Conservation (phyloP, 805 yeast genomes). For the Candida silvicultrix region DNA sequence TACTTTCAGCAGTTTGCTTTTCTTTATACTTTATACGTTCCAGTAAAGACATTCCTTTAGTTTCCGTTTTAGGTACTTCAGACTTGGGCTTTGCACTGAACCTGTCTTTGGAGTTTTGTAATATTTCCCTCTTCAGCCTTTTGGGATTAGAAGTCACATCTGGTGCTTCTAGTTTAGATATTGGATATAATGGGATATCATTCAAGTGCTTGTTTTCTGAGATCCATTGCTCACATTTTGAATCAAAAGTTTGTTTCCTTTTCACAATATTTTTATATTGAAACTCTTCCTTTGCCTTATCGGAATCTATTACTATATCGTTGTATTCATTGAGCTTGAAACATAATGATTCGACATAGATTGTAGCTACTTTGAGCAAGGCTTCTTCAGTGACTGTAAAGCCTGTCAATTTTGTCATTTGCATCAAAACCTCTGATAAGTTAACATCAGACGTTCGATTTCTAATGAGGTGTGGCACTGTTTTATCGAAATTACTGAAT, state of each 20-base stretch:
- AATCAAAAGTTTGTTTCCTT: conserved; percentile 7
- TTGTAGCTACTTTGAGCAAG: conserved; percentile 10
- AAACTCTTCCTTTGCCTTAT: conserved; percentile 6
- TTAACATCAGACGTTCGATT: conserved; percentile 15
- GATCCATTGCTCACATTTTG: conserved; percentile 14
- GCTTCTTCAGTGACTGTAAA: conserved; percentile 8
- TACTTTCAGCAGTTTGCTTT: conserved; percentile 10
- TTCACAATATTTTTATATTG: conserved; percentile 3
- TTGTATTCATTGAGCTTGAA: conserved; percentile 12
- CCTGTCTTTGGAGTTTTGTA: conserved; percentile 23
- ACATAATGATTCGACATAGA: conserved; percentile 16
- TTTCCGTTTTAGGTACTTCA: neutral
- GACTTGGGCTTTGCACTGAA: conserved; percentile 6
- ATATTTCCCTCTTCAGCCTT: conserved; percentile 12
- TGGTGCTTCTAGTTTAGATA: neutral
- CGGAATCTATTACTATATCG: conserved; percentile 15
- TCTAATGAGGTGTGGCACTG: conserved; percentile 8
- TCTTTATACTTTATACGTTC: conserved; percentile 36
- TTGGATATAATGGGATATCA: conserved; percentile 11
- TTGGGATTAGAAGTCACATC: conserved; percentile 7
- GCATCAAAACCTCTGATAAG: conserved; percentile 8
- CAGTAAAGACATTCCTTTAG: conserved; percentile 23
- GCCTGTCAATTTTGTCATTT: conserved; percentile 8
- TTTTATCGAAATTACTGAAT: conserved; percentile 15
- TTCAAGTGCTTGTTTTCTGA: conserved; percentile 1